Evolutionary conservation across 2,329 filamentous ascomycete genomes (phyloP), one percentile per base, ranked within the genome.

Genomic region (Aspergillus tanneri): DNA sequence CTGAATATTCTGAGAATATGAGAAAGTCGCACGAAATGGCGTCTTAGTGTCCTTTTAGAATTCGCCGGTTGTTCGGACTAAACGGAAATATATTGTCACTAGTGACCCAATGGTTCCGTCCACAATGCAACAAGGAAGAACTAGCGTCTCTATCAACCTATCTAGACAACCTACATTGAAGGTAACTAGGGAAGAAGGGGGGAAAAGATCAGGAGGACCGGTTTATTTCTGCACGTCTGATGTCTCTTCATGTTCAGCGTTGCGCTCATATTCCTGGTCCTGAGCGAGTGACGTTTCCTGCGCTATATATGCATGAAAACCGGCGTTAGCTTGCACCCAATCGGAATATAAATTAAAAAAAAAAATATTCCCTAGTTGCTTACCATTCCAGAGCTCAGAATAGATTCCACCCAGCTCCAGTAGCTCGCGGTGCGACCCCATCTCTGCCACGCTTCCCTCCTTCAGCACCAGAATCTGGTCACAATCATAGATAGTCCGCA

Each of bases 401-500:
- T 97, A 97, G 18, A 96, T 77, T 9, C 82, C 86, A 12, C 74
- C 57, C 24, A 72, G 76, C 57, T 93, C 87, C 53, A 97, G 83
- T 49, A 99, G 72, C 66, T 93, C 82, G 50, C 86, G 80, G 69
- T 99, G 93, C 12, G 88, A 95, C 11, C 93, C 93, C 68, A 82
- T 84, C 73, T 97, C 93, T 2, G 85, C 89, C n/a, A 97, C 90
- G 11, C 76, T 77, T 0, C 93, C 93, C 51, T 88, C 85, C 65
- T 85, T 86, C 47, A 97, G 74, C 28, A 97, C 93, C 60, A 97
- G 91, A 59, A 97, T 97, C 60, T 91, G 75, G 70, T 97, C 88
- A 30, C 88, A 88, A 63, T 97, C 93, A 63, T 88, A 95, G 56
- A 99, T 96, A 0, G 93, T 97, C 43, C 92, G 82, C 50, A 99